A percentile compares a stretch with the other conserved stretches of the same genome.
Evolutionary conservation across 2,329 filamentous ascomycete species (phyloP).

Genomic region (Macrophomina tecta): DNA sequence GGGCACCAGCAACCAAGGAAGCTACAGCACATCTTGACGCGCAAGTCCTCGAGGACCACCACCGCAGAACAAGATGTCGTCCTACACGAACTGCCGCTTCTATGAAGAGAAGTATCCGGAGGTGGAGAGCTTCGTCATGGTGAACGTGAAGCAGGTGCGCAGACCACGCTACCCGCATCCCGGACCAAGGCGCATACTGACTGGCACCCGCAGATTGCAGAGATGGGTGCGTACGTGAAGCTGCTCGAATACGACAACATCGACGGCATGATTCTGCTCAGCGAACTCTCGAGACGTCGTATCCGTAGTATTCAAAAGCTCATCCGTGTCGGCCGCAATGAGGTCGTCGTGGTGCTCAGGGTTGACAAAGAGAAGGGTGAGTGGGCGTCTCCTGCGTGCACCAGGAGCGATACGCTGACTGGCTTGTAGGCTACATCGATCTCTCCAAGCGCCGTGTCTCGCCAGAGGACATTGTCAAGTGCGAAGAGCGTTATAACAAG

Average conservation of each 20-base stretch:
- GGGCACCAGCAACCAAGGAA: not conserved
- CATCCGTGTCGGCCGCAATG: constrained; percentile 95
- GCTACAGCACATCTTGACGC: not conserved
- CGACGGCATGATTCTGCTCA: constrained; percentile 99
- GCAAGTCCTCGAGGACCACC: not conserved
- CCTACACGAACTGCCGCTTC: constrained; percentile 90
- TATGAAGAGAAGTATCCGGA: constrained; percentile 98
- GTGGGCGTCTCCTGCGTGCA: not conserved
- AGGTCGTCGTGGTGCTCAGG: constrained; percentile 97
- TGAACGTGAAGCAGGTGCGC: constrained; percentile 93
- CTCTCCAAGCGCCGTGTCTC: constrained; percentile 97
- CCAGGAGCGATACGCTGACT: constrained; percentile 5
- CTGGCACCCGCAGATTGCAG: constrained; percentile 73
- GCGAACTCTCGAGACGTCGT: constrained; percentile 95
- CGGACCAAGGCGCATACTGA: constrained; percentile 7
- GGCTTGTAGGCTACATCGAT: constrained; percentile 82
- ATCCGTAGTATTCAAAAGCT: constrained; percentile 99
- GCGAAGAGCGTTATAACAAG: constrained; percentile 99
- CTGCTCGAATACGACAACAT: constrained; percentile 99
- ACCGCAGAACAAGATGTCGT: constrained; percentile 69
- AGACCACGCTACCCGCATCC: constrained; percentile 20
- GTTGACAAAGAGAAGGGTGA: constrained; percentile 98
- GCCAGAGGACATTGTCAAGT: constrained; percentile 96
- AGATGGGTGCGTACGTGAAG: constrained; percentile 99
- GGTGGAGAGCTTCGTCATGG: constrained; percentile 99